Base-by-base conservation (phyloP, 768 basidiomycete genomes). In the Tulasnella sp. region DNA sequence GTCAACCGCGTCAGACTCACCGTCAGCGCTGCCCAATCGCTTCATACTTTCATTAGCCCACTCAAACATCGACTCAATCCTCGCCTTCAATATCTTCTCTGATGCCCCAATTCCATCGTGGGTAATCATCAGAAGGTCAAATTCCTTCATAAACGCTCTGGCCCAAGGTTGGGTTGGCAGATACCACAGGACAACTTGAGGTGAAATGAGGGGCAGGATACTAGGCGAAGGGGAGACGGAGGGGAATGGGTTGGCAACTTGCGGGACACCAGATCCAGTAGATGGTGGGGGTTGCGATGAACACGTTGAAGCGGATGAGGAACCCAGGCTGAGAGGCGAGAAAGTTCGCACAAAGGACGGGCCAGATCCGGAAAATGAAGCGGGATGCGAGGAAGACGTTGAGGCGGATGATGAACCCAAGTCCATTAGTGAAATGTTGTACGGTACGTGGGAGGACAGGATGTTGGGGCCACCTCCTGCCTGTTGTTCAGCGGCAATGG, bases 11-110 rank as follows among this genome's bases (percentile, higher is more conserved):
- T 34, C 62, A 34, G 62, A 36, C 2, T 68, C 62, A 19, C 2
- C 62, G 8, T 34, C 62, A 34, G 6, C 19, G 2, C 62, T 27
- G 34, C 27, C 8, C 12, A 36, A 36, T 10, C 62, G 34, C 31
- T 68, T 34, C 48, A 40, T 58, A 71, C 39, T 27, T 8, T 10
- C 75, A 21, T 77, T 58, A 19, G 76, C 76, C 76, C 76, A 77
- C 31, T 52, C 38, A 52, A 77, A 71, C 76, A 77, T 77, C 34
- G 27, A 10, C 56, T 77, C 58, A 12, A 77, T 62, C 21, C 76
- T 9, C 39, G 40, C 10, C 58, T 40, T 77, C 76, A 62, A 62
- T 2, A 39, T 12, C 39, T n/a, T 24, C n/a, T 39, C 73, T n/a
- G n/a, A n/a, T n/a, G n/a, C n/a, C 27, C 58, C 42, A 34, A 71